Conservation (phyloP, 495 filamentous ascomycete genomes). For the Aspergillus avenaceus region DNA sequence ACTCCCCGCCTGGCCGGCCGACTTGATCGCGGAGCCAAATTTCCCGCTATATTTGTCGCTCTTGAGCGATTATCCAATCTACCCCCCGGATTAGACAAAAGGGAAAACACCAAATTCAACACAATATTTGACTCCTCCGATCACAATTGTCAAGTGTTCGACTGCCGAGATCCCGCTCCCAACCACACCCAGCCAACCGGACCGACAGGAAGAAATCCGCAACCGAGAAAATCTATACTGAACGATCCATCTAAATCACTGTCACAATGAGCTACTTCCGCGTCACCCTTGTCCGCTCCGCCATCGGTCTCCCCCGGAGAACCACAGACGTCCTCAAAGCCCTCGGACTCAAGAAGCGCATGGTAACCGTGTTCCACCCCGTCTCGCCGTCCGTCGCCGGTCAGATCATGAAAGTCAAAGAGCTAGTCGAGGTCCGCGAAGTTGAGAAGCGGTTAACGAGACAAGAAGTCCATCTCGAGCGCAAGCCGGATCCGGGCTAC, state of each 20-base stretch:
- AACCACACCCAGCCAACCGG: background rate
- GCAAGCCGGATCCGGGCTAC: conserved; percentile 80
- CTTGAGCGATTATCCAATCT: background rate
- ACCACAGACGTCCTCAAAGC: conserved; percentile 80
- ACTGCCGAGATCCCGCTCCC: background rate
- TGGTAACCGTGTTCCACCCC: conserved; percentile 86
- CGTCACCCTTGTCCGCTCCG: conserved; percentile 88
- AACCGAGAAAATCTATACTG: background rate
- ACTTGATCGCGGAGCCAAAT: conserved; percentile 16
- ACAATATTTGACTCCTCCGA: too few species aligned
- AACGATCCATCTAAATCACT: background rate
- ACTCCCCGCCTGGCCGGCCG: conserved; percentile 16
- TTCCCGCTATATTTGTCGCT: conserved; percentile 5
- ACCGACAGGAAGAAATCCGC: background rate
- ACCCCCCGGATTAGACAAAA: background rate
- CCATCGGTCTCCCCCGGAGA: conserved; percentile 85
- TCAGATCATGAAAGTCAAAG: conserved; percentile 97
- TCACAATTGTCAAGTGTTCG: too few species aligned
- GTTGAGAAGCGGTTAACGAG: conserved; percentile 68
- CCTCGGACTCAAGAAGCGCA: conserved; percentile 83
- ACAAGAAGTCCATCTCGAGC: conserved; percentile 65
- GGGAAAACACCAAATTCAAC: too few species aligned
- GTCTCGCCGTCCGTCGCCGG: conserved; percentile 81
- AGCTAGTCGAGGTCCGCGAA: conserved; percentile 83
- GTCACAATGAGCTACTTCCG: conserved; percentile 83